phyloP scores from a whole-genome alignment of 2,329 filamentous ascomycete species.

The Didymella glomerata region DNA sequence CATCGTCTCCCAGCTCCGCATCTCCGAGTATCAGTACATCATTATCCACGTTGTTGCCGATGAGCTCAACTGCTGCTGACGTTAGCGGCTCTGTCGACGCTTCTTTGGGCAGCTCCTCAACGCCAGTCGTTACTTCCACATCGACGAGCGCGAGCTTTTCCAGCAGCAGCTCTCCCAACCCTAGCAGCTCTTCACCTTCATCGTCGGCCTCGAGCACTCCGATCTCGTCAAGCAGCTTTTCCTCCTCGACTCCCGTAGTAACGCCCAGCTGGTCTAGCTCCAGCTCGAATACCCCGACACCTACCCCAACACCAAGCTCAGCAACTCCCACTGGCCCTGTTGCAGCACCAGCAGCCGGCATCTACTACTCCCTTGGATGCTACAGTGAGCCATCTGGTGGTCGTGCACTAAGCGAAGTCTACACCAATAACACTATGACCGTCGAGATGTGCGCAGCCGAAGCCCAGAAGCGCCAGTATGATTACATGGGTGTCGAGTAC shows the following conservation, averaged over 20 bases:
- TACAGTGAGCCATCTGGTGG: constrained; percentile 8
- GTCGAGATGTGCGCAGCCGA: constrained; percentile 9
- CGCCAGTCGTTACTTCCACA: not conserved
- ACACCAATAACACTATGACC: constrained; percentile 12
- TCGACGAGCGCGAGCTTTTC: not conserved
- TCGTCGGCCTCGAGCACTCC: not conserved
- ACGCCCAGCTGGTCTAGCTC: not conserved
- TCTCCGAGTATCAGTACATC: not conserved
- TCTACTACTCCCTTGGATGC: constrained; percentile 14
- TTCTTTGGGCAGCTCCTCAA: not conserved
- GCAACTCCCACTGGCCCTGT: constrained; percentile 9
- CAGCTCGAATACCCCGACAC: not conserved
- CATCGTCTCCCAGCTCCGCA: not conserved
- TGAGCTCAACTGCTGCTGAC: not conserved
- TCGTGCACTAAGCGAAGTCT: constrained; percentile 7
- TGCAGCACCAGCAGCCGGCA: constrained; percentile 5
- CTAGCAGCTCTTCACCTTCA: not conserved
- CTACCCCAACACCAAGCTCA: not conserved
- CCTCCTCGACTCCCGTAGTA: not conserved
- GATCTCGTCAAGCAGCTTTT: not conserved
- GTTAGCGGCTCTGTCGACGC: not conserved
- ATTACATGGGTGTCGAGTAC: constrained; percentile 15
- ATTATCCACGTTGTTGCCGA: not conserved
- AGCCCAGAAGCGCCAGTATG: constrained; percentile 7
- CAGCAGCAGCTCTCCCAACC: not conserved